Conservation (phyloP, 2,329 filamentous ascomycete genomes). For the Alternaria sp. region DNA sequence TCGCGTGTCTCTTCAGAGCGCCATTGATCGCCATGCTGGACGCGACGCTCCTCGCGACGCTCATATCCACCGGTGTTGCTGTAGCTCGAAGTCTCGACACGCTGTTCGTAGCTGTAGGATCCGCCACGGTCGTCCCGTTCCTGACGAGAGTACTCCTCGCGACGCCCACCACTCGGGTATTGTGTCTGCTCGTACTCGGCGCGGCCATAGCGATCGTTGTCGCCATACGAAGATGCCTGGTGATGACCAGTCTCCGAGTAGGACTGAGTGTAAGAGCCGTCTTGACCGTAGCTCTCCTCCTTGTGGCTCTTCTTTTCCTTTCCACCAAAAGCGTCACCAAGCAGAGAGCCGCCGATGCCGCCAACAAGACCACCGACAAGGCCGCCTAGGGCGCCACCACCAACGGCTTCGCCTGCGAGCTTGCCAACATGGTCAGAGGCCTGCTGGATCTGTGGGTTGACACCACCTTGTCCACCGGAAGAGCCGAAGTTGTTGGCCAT, state of each 20-base stretch:
- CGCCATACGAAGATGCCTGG: slow-evolving; percentile 37
- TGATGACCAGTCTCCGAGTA: slow-evolving; percentile 68
- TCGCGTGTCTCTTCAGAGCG: slow-evolving; percentile 46
- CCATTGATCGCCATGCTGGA: slow-evolving; percentile 54
- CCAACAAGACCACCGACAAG: slow-evolving; percentile 73
- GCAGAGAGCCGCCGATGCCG: slow-evolving; percentile 64
- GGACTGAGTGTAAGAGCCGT: slow-evolving; percentile 67
- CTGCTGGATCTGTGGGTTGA: slow-evolving; percentile 45
- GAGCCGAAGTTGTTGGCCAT: slow-evolving; percentile 68
- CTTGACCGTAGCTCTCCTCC: slow-evolving; percentile 61
- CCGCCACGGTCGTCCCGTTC: slow-evolving; percentile 59
- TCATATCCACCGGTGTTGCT: slow-evolving; percentile 62
- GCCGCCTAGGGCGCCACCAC: slow-evolving; percentile 71
- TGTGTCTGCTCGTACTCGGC: slow-evolving; percentile 66
- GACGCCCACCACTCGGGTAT: slow-evolving; percentile 63
- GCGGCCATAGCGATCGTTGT: slow-evolving; percentile 63
- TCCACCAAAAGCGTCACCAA: slow-evolving; percentile 65
- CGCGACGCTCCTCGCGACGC: slow-evolving; percentile 62
- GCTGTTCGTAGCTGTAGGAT: slow-evolving; percentile 65
- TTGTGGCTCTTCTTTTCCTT: slow-evolving; percentile 62
- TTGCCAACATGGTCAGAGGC: slow-evolving; percentile 53
- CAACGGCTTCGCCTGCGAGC: slow-evolving; percentile 65
- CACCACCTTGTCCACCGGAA: slow-evolving; percentile 54
- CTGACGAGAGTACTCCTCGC: slow-evolving; percentile 67
- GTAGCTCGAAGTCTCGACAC: slow-evolving; percentile 60